Conservation (phyloP, 2,329 filamentous ascomycete genomes). For the Pyrenochaeta sp. region DNA sequence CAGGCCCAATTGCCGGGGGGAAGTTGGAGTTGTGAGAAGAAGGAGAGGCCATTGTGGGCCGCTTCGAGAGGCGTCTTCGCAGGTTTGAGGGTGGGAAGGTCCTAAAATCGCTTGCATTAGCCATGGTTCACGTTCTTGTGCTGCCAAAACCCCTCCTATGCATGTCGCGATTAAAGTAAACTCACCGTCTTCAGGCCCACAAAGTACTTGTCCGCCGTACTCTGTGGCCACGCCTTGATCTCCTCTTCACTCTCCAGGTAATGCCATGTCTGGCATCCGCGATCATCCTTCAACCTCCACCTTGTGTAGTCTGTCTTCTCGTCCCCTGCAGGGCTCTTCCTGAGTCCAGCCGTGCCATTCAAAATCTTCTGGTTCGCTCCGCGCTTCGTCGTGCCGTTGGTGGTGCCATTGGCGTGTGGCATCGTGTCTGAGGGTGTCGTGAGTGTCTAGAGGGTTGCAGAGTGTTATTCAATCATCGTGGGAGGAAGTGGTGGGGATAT, state of each 20-base stretch:
- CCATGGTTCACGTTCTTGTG: background rate
- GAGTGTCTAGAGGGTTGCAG: slow-evolving; percentile 1
- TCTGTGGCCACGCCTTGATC: slow-evolving; percentile 82
- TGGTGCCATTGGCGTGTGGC: slow-evolving; percentile 33
- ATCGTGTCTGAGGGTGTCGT: slow-evolving; percentile 14
- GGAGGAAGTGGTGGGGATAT: slow-evolving; percentile 6
- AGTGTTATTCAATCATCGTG: slow-evolving; percentile 4
- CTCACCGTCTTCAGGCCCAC: slow-evolving; percentile 79
- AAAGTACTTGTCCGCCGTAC: slow-evolving; percentile 86
- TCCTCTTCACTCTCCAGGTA: slow-evolving; percentile 81
- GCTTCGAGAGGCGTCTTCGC: slow-evolving; percentile 78
- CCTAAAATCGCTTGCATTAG: slow-evolving; percentile 59
- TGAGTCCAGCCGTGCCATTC: slow-evolving; percentile 19
- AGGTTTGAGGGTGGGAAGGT: slow-evolving; percentile 74
- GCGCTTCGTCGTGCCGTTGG: slow-evolving; percentile 30
- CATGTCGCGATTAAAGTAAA: background rate
- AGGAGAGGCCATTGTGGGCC: slow-evolving; percentile 82
- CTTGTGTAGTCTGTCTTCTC: slow-evolving; percentile 77
- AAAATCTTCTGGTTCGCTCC: slow-evolving; percentile 15
- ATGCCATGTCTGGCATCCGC: slow-evolving; percentile 91
- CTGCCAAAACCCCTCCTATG: background rate
- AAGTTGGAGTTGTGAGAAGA: slow-evolving; percentile 90
- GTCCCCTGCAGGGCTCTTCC: slow-evolving; percentile 17
- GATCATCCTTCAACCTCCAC: slow-evolving; percentile 86
- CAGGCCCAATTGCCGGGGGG: slow-evolving; percentile 93